Base-by-base conservation (phyloP, 768 basidiomycete genomes). In the Mycena vulgaris region DNA sequence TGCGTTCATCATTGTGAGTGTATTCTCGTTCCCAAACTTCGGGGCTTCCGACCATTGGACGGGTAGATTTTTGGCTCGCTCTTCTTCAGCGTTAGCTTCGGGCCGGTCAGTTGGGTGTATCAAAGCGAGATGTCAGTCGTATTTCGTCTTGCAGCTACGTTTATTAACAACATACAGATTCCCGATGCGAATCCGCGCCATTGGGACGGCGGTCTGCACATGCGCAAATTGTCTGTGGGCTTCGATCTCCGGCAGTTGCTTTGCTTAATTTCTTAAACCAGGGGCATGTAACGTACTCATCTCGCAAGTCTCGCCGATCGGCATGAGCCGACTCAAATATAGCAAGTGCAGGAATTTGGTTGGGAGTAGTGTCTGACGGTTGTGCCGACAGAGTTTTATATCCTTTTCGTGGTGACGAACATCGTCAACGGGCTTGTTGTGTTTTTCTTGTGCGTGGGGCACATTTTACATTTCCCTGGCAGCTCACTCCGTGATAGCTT, bases 171-270 rank as follows among this genome's bases (percentile, higher is more conserved):
- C 83, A 6, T 84, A 85, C 67, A 86, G 86, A 69, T 88, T 85
- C 80, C 87, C 86, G 17, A 87, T 88, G 86, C 84, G 84, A 27
- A 85, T 89, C 14, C 86, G 88, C 8, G 85, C 85, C 56, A 87
- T 66, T 19, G 71, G 71, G 25, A 72, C 71, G 21, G 52, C 71
- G 0, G 71, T 72, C 30, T 72, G 71, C n/a, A 72, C 71, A 42
- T 72, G 71, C 63, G 71, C 71, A 14, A 72, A 72, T 52, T 72
- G 71, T 68, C 1, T n/a, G 66, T 30, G 6, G 7, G 1, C 25
- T 13, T 45, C 19, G n/a, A 23, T 11, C 0, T 23, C 48, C 16
- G 19, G 35, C n/a, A 23, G 31, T 13, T 2, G 48, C 42, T 11
- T 13, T 48, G 14, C 8, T 45, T 57, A 7, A 28, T 56, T 16